These are phyloP conservation scores for Eragrostis curvula DNA, from an alignment of 176 grass and related monocot genomes.

Conservation along the genomic window DNA sequence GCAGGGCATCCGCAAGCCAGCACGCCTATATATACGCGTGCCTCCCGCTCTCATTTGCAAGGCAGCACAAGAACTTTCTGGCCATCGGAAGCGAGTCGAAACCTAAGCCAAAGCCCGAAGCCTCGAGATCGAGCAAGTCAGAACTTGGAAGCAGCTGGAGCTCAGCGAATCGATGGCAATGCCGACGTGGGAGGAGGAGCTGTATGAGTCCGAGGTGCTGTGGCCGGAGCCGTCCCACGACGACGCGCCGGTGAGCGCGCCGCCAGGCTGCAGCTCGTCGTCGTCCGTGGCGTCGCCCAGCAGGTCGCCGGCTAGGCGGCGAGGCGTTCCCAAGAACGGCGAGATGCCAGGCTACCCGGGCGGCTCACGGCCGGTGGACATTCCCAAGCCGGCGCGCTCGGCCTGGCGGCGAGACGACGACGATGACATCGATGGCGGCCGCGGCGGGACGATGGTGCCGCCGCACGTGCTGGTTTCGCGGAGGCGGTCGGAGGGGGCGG, in stretches of 20 bases:
- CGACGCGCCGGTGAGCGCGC: neutral
- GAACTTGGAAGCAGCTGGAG: neutral
- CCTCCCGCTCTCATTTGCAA: neutral
- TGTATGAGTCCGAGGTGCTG: slow-evolving; percentile 63
- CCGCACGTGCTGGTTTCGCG: slow-evolving; percentile 72
- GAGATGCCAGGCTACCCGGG: neutral
- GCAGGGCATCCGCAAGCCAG: neutral
- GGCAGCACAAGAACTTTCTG: neutral
- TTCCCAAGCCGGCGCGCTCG: slow-evolving; percentile 26
- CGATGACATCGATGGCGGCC: neutral
- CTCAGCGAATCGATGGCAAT: slow-evolving; percentile 7
- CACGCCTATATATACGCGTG: slow-evolving; percentile 36
- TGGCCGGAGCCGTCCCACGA: slow-evolving; percentile 50
- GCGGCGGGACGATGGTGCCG: slow-evolving; percentile 46
- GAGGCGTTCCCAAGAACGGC: neutral
- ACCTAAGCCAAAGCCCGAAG: neutral
- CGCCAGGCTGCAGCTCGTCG: slow-evolving; percentile 4
- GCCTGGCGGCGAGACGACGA: slow-evolving; percentile 27
- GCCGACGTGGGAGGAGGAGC: slow-evolving; percentile 48
- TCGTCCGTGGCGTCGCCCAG: neutral
- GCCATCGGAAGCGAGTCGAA: neutral
- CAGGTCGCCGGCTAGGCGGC: neutral
- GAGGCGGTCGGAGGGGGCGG: slow-evolving; percentile 16
- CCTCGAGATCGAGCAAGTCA: neutral
- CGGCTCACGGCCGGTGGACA: slow-evolving; percentile 46